Evolutionary conservation across 352 stramenopile species (phyloP), one percentile per base, ranked within the genome.

Genomic region (Pythium aquatile): DNA sequence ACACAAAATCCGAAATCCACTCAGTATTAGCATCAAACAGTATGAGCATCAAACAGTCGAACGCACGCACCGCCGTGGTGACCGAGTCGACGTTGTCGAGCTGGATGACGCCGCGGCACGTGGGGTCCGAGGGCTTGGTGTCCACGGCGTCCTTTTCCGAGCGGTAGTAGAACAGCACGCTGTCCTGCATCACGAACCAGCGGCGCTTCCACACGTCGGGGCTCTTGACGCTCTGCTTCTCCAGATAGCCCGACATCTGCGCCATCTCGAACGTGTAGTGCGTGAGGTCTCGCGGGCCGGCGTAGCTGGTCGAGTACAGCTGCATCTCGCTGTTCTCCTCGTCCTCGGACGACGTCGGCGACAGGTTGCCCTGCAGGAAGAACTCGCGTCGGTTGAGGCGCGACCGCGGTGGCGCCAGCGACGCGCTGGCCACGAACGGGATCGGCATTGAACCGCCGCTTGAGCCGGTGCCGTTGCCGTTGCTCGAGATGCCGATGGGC

Each of bases 141-240:
- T 90, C 78, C 33, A 70, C 66, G 42, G 87, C 78, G 61, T 93
- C 82, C 20, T 56, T 26, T 29, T 85, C 72, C 16, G 61, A 60
- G 65, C 91, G 90, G 66, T 93, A 95, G 63, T 92, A 93, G 59
- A 93, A 93, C 3, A 95, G 61, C 68, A 90, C 80, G 65, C 75
- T 91, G 9, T 92, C 85, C 29, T 91, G 83, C 83, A 95, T 93
- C 62, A 95, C 87, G 55, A 95, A 93, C 87, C 87, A 95, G 28
- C 87, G 77, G 24, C 70, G 74, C 40, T 95, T 95, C 84, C 85
- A 95, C 32, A 76, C 62, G 35, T 80, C 72, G 14, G 75, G 73
- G 64, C 90, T 69, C 63, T 93, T 84, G 13, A 72, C 76, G 73
- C 84, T 93, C 72, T 95, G 85, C 58, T 95, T 95, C 61, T 93